Percentiles rank a stretch among this genome's conserved stretches.
Conservation (phyloP, 108 stramenopile species). For the Fistulifera solaris region DNA sequence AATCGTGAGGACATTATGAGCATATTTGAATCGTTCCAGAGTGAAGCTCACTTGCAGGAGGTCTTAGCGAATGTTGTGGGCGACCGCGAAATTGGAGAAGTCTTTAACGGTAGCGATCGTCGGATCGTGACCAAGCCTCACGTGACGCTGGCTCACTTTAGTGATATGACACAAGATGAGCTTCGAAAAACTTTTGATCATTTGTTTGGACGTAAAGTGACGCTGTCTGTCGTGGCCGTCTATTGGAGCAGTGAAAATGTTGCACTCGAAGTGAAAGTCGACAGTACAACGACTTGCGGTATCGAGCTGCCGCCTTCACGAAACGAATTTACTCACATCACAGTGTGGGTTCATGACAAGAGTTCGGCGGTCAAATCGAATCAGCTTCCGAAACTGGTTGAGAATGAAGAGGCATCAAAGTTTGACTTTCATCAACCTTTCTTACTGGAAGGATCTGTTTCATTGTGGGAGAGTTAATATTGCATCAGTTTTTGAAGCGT, state of each 20-base stretch:
- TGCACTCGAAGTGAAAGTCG: constrained; percentile 44
- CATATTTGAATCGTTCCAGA: constrained; percentile 39
- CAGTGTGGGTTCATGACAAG: constrained; percentile 36
- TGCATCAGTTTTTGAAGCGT: neutral
- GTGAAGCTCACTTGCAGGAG: constrained; percentile 26
- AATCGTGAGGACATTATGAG: neutral
- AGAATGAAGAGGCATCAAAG: constrained; percentile 20
- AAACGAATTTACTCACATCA: constrained; percentile 70
- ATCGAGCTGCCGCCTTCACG: constrained; percentile 22
- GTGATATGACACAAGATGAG: constrained; percentile 19
- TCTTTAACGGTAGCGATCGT: constrained; percentile 5
- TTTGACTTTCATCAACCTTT: constrained; percentile 17
- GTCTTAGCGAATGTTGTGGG: constrained; percentile 21
- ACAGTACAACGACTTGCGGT: constrained; percentile 9
- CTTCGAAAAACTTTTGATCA: constrained; percentile 20
- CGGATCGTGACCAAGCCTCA: constrained; percentile 25
- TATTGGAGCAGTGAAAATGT: constrained; percentile 35
- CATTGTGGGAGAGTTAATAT: constrained; percentile 34
- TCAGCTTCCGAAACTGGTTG: constrained; percentile 39
- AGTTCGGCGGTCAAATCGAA: constrained; percentile 40
- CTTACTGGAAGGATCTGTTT: constrained; percentile 24
- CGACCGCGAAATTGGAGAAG: neutral
- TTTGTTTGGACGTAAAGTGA: constrained; percentile 18
- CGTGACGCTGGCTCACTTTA: constrained; percentile 51
- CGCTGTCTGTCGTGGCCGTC: constrained; percentile 20